Evolutionary conservation across 106 monocot genomes (phyloP).

Genomic region (Dioscorea dumetorum): DNA sequence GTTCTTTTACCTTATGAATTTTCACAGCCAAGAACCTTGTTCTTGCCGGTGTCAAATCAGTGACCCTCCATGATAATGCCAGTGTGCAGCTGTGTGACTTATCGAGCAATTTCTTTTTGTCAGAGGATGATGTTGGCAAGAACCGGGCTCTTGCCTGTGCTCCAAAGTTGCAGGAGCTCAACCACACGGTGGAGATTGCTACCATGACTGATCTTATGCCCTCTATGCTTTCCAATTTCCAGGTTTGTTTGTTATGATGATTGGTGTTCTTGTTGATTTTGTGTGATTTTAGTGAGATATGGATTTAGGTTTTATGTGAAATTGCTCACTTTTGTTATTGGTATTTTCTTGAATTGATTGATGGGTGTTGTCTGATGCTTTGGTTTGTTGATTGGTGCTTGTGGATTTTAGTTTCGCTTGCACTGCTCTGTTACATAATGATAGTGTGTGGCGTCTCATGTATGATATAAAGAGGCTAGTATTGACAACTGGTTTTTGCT

Average conservation of each 20-base stretch:
- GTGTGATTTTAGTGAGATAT: neutral
- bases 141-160: constrained; percentile 65
- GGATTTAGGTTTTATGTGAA: neutral
- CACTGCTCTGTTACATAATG: too few species aligned
- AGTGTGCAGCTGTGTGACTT: constrained; percentile 69
- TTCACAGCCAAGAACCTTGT: constrained; percentile 82
- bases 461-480: too few species aligned
- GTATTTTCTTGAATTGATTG: neutral
- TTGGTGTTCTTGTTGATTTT: neutral
- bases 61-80: constrained; percentile 69
- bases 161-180: constrained; percentile 78
- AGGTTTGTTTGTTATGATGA: constrained; percentile 31
- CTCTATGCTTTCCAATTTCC: constrained; percentile 70
- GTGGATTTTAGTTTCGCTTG: neutral
- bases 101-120: constrained; percentile 71
- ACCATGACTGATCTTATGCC: constrained; percentile 34
- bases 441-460: too few species aligned
- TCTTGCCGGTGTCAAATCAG: constrained; percentile 76
- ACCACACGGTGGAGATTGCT: constrained; percentile 63
- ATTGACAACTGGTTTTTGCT: too few species aligned
- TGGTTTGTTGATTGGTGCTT: neutral
- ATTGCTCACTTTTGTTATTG: neutral
- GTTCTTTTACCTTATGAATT: neutral
- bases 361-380: neutral
- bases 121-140: constrained; percentile 68